Base-by-base conservation (phyloP, 164 flowering plant species). In the Magnolia kwangsiensis region DNA sequence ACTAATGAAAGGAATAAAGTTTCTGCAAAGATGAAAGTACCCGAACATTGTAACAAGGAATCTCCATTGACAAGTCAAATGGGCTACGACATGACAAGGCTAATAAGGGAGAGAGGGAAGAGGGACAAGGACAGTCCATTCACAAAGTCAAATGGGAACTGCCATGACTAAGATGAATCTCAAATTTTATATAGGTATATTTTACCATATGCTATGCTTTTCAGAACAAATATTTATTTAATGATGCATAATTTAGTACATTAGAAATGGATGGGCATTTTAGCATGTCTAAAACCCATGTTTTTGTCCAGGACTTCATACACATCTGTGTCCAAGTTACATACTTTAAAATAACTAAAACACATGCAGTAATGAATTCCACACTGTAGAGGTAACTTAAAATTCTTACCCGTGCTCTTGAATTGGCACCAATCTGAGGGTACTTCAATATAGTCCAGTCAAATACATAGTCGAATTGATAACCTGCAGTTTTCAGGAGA, bases 381-480 rank as follows among this genome's bases (percentile, higher is more conserved):
- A 16, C 14, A 27, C 50, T 8, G 7, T 14, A 68, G 8, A 68
- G 49, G 31, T 27, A 14, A 24, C 50, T 68, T 31, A 24, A 23
- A 65, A 31, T 29, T 51, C 81, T 74, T 72, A 87, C 90, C 79
- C 86, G 77, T 72, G 79, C 51, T 79, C 88, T 84, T 65, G 88
- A 81, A 69, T 79, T 82, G 70, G 85, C 77, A 51, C 87, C 85
- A 81, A 81, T 82, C 72, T 87, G 88, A 64, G 89, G 89, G 31
- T 87, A 87, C 75, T 87, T 87, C 83, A 87, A 77, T 72, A 85
- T 79, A 14, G 89, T 87, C 89, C 89, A 87, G 74, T 87, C 89
- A 81, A 87, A 87, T 23, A 87, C 88, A 82, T 85, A 85, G 75
- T 87, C 89, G 74, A 84, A 87, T 77, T 87, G 89, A 81, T 83